These are phyloP conservation scores for Nicotiana otophora DNA, from an alignment of 257 asterid genomes.

Conservation along the genomic window DNA sequence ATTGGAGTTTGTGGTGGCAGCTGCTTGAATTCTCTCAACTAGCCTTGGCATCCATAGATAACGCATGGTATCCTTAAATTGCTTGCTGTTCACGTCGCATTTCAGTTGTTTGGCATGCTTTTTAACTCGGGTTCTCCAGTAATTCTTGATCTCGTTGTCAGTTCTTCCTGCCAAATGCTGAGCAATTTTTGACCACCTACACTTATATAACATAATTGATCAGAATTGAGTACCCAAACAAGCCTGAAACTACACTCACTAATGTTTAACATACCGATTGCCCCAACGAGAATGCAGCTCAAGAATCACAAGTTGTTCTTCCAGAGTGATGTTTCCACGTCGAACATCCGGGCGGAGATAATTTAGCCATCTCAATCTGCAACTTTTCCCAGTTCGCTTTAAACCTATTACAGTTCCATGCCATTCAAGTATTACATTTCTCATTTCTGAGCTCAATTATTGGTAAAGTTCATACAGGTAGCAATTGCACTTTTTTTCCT, in stretches of 20 bases:
- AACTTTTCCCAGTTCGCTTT: constrained; percentile 80
- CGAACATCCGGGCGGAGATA: constrained; percentile 87
- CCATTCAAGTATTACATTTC: neutral
- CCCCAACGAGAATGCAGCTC: constrained; percentile 97
- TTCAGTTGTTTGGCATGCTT: constrained; percentile 91
- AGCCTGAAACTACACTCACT: neutral
- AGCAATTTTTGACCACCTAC: constrained; percentile 79
- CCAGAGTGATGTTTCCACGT: constrained; percentile 83
- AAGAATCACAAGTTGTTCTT: constrained; percentile 80
- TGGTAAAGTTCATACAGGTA: constrained; percentile 25
- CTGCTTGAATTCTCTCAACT: constrained; percentile 75
- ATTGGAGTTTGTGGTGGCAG: constrained; percentile 19
- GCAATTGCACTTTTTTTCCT: constrained; percentile 2
- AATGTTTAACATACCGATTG: constrained; percentile 40
- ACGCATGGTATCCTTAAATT: constrained; percentile 90
- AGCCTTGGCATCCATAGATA: constrained; percentile 80
- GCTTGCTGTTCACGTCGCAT: constrained; percentile 91
- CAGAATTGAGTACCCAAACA: neutral
- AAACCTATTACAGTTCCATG: constrained; percentile 37
- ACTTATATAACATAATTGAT: neutral
- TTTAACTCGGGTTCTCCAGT: constrained; percentile 83
- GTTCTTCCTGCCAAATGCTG: constrained; percentile 84
- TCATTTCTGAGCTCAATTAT: neutral
- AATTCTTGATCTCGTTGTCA: constrained; percentile 63
- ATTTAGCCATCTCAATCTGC: constrained; percentile 71